A percentile compares a stretch with the other conserved stretches of the same genome.
Evolutionary conservation across 2,329 filamentous ascomycete species (phyloP).

Genomic region (Colletotrichum costaricense): DNA sequence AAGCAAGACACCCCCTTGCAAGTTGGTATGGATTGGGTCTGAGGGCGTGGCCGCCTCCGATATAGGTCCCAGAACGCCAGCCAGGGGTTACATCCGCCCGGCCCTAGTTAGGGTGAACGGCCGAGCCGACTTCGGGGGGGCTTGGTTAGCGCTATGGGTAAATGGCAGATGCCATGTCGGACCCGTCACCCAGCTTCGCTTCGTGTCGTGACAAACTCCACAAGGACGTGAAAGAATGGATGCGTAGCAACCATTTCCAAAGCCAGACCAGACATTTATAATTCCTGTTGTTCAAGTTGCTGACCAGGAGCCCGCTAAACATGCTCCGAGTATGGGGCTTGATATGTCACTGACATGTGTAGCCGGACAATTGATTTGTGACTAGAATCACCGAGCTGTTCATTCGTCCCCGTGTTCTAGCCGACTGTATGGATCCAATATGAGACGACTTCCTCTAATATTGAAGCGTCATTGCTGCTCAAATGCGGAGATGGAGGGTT

Average conservation of each 20-base stretch:
- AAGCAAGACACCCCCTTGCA: background rate
- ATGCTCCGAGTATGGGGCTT: slow-evolving; percentile 2
- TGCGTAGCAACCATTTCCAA: slow-evolving; percentile 3
- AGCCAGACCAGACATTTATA: slow-evolving; percentile 4
- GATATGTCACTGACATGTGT: background rate
- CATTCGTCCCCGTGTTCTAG: background rate
- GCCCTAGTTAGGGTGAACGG: slow-evolving; percentile 31
- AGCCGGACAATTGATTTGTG: background rate
- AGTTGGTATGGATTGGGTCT: slow-evolving; percentile 10
- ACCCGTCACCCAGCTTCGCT: slow-evolving; percentile 21
- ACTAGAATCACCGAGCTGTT: background rate
- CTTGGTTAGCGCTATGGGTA: slow-evolving; percentile 23
- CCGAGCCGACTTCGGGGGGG: slow-evolving; percentile 35
- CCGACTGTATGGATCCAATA: background rate
- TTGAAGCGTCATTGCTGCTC: background rate
- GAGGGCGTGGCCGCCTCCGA: slow-evolving; percentile 29
- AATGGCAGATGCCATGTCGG: slow-evolving; percentile 19
- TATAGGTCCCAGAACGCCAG: slow-evolving; percentile 32
- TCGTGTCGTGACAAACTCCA: slow-evolving; percentile 20
- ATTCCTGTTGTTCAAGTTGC: slow-evolving; percentile 20
- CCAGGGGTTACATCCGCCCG: slow-evolving; percentile 23
- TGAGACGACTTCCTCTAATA: background rate
- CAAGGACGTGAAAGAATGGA: background rate
- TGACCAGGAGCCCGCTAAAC: background rate
- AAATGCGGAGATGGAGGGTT: slow-evolving; percentile 20